Conservation (phyloP, 1,139 yeast species). For the Geotrichum australiense region DNA sequence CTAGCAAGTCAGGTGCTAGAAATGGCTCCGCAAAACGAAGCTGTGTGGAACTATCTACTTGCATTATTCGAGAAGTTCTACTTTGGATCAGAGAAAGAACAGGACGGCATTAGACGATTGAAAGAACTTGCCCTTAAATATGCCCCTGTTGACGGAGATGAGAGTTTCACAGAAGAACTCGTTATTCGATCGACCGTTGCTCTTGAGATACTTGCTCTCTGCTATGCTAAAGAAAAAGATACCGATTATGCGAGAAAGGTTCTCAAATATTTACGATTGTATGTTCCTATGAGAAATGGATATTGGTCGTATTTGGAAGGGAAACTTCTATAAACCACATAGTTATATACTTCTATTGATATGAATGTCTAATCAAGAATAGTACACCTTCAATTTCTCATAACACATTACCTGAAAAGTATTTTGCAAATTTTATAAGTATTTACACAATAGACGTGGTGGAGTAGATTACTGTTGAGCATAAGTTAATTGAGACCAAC, state of each 20-base stretch:
- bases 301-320: constrained; percentile 47
- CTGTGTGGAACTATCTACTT: constrained; percentile 75
- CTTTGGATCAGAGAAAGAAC: neutral
- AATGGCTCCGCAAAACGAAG: constrained; percentile 62
- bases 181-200: constrained; percentile 53
- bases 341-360: too few species aligned
- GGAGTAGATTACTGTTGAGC: too few species aligned
- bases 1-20: constrained; percentile 44
- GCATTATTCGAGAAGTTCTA: constrained; percentile 47
- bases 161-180: constrained; percentile 1
- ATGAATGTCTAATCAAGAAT: neutral
- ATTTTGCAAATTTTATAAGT: too few species aligned
- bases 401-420: too few species aligned
- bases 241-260: constrained; percentile 37
- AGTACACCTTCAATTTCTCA: too few species aligned
- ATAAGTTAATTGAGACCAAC: too few species aligned
- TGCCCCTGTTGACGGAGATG: constrained; percentile 12
- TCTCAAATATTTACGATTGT: constrained; percentile 45
- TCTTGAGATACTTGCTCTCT: constrained; percentile 53
- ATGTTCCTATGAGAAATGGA: constrained; percentile 61
- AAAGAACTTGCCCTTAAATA: constrained; percentile 12
- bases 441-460: too few species aligned
- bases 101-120: constrained; percentile 25
- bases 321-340: neutral
- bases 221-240: constrained; percentile 37